Evolutionary conservation across 768 basidiomycete species (phyloP).

Genomic region (Suillus sp.): DNA sequence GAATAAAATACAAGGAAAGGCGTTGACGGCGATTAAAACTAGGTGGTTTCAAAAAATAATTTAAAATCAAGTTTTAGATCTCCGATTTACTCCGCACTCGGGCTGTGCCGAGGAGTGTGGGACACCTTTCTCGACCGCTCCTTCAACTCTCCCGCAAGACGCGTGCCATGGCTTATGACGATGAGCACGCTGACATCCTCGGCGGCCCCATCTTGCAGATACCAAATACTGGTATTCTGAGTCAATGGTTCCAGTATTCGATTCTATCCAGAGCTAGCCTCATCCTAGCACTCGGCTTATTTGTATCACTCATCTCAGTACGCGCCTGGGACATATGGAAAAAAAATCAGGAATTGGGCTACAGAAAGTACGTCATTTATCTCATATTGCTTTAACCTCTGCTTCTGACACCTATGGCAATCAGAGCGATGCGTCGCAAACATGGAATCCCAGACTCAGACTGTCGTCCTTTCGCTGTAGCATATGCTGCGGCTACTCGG

Average conservation of each 20-base stretch:
- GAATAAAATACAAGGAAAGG: neutral
- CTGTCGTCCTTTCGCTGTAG: conserved; percentile 82
- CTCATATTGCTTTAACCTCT: conserved; percentile 2
- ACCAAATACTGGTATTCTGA: conserved; percentile 29
- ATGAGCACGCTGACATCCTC: conserved; percentile 73
- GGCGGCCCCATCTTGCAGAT: conserved; percentile 53
- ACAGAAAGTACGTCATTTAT: conserved; percentile 56
- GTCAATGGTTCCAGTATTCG: conserved; percentile 40
- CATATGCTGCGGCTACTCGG: conserved; percentile 71
- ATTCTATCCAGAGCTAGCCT: conserved; percentile 39
- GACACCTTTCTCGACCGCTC: conserved; percentile 21
- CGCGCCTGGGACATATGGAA: conserved; percentile 49
- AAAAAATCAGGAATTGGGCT: conserved; percentile 62
- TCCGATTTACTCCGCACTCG: conserved; percentile 17
- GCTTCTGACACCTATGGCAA: conserved; percentile 21
- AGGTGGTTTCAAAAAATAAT: too few species aligned
- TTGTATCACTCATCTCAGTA: conserved; percentile 36
- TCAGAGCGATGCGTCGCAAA: conserved; percentile 69
- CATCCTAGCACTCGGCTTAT: conserved; percentile 36
- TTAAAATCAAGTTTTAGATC: conserved; percentile 18
- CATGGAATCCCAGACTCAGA: conserved; percentile 86
- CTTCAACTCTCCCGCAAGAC: conserved; percentile 24
- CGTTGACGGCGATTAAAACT: neutral
- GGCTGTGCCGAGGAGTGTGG: conserved; percentile 23
- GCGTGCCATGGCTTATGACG: conserved; percentile 50